Conservation (phyloP, 768 basidiomycete species). For the Podaxis rugospora region DNA sequence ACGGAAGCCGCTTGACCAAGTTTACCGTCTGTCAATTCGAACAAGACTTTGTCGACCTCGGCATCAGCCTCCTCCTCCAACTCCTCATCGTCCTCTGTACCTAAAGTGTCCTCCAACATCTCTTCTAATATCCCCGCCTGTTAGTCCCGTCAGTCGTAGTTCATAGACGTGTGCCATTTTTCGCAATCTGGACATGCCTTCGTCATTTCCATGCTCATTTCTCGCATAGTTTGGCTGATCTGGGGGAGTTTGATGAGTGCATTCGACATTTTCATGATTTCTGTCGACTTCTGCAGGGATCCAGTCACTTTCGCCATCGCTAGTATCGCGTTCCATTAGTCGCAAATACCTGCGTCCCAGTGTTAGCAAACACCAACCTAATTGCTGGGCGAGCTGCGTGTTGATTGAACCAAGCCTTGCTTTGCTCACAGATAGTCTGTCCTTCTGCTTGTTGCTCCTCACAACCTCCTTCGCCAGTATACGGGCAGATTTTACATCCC, state of each 20-base stretch:
- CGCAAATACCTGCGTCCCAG: background rate
- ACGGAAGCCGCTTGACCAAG: constrained; percentile 82
- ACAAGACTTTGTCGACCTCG: constrained; percentile 95
- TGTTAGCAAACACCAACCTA: constrained; percentile 53
- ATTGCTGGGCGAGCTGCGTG: constrained; percentile 85
- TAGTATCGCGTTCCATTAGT: constrained; percentile 24
- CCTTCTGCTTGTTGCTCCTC: constrained; percentile 90
- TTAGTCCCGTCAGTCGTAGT: background rate
- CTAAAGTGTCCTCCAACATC: constrained; percentile 92
- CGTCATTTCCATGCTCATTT: constrained; percentile 99
- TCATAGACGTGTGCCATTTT: background rate
- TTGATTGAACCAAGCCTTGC: constrained; percentile 89
- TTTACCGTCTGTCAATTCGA: constrained; percentile 93
- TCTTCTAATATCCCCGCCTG: constrained; percentile 98
- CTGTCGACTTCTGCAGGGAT: constrained; percentile 95
- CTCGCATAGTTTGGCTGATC: constrained; percentile 87
- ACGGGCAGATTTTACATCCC: constrained; percentile 88
- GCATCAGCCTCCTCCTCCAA: constrained; percentile 95
- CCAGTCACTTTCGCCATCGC: constrained; percentile 98
- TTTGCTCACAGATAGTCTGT: constrained; percentile 87
- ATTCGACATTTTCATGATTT: constrained; percentile 99
- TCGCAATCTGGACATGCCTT: constrained; percentile 51
- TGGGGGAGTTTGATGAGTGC: constrained; percentile 88
- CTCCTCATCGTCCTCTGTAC: constrained; percentile 92
- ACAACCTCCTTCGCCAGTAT: constrained; percentile 95